These are phyloP conservation scores for Manihot esculenta DNA, from an alignment of 441 rosid genomes.

Conservation along the genomic window DNA sequence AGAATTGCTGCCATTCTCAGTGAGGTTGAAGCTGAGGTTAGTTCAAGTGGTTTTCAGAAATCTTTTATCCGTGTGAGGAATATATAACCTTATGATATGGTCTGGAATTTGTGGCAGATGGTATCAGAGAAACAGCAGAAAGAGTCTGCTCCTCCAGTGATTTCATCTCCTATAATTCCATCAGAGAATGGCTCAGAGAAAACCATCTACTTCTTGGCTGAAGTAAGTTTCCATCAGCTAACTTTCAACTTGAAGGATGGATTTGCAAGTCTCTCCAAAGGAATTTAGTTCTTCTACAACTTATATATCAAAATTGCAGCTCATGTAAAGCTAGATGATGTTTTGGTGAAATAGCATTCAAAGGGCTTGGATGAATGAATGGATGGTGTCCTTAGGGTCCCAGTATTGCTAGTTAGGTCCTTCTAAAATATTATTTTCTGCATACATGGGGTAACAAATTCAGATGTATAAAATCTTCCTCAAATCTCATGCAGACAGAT, in stretches of 20 bases:
- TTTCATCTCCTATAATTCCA: conserved; percentile 33
- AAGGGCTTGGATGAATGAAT: background rate
- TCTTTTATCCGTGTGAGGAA: conserved; percentile 6
- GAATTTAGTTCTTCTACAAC: background rate
- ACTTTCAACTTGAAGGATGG: conserved; percentile 6
- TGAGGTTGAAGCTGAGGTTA: conserved; percentile 96
- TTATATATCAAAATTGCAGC: background rate
- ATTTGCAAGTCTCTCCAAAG: conserved; percentile 8
- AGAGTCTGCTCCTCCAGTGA: conserved; percentile 87
- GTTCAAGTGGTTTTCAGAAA: conserved; percentile 23
- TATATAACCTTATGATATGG: conserved; percentile 23
- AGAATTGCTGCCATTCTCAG: conserved; percentile 83
- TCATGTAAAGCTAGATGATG: background rate
- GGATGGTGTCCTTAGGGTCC: background rate
- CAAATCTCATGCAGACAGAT: background rate
- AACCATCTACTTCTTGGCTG: conserved; percentile 74
- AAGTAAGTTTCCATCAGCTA: conserved; percentile 54
- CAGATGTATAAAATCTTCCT: too few species aligned
- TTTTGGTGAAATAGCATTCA: background rate
- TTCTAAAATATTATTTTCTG: background rate
- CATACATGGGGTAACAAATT: background rate
- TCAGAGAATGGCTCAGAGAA: conserved; percentile 60
- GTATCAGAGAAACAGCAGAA: conserved; percentile 87
- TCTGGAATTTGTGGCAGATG: conserved; percentile 50
- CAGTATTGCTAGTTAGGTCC: background rate